Evolutionary conservation across 257 asterid genomes (phyloP), one percentile per base, ranked within the genome.

Genomic region (Plantago ovata): DNA sequence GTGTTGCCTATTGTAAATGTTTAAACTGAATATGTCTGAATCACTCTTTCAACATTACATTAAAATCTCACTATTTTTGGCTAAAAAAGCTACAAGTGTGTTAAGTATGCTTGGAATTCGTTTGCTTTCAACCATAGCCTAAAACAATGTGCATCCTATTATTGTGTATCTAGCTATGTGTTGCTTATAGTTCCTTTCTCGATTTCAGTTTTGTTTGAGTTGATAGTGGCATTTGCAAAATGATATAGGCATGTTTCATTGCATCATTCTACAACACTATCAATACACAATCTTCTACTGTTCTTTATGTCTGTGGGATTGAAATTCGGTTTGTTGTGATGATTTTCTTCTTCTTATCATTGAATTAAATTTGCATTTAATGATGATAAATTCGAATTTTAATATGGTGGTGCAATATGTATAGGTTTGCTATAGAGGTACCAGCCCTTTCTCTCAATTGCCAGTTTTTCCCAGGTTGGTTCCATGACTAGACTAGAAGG

Each of bases 391-490:
- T 58, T 73, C 64, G 65, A 68, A 71, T 63, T 66, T 73, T 77
- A 76, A 65, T 80, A 66, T 70, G 69, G 68, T 74, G 78, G 77
- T 77, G 77, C 73, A 64, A 71, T 72, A 70, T 75, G 84, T 75
- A 77, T 75, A 75, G 89, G 83, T 78, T 76, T 69, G 72, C 79
- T 75, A 71, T 81, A 81, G 76, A 77, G 77, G 77, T 80, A 73
- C 79, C 71, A 61, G 88, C 78, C 78, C 76, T 77, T 75, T 75
- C 77, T 72, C 74, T 78, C 75, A 78, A 65, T 81, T 78, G 78
- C 63, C 74, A 72, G 78, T 78, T 72, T 74, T 59, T 39, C 64
- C 81, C 84, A 81, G 88, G 85, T 81, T 81, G 83, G 85, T 81
- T n/a, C n/a, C n/a, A n/a, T n/a, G n/a, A n/a, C n/a, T n/a, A n/a